Evolutionary conservation across 139 green algal species (phyloP), one percentile per base, ranked within the genome.

Genomic region (Medakamo hakoo): DNA sequence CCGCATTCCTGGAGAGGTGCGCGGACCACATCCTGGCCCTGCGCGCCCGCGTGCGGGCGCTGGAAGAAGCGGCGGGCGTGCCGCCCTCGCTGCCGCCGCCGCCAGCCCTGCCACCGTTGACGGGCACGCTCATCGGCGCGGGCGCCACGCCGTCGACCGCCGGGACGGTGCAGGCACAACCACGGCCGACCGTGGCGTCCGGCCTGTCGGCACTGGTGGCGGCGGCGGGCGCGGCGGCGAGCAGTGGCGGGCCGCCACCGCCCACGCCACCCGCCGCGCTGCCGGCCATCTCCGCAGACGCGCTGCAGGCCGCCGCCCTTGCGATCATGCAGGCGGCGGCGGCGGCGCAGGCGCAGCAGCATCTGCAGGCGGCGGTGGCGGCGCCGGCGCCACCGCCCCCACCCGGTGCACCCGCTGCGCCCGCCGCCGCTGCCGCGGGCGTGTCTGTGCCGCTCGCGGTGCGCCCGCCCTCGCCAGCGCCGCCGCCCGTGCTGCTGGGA

Each of bases 1-100:
- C 82, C 23, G 62, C 59, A 49, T 89, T 89, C 65, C 52, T 89
- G 5, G 82, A 89, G 63, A 78, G 86, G 68, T 74, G 81, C 4
- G 80, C 86, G 52, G 83, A 78, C 32, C 87, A 87, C 66, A 79
- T 91, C 22, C 55, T 78, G 28, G 14, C 16, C 0, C 69, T 91
- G 20, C 76, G 40, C 40, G 40, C 40, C 9, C 40, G 40, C 40
- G 40, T 52, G 40, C 40, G 9, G 40, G 40, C 40, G 40, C 16
- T 9, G 40, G 40, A 52, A 16, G 40, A 9, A 52, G 16, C 40
- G 40, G 16, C 9, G 16, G 40, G 9, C 40, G 40, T 21, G 9
- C 40, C 40, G 9, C 40, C 40, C 40, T 52, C 40, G 40, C 40
- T 52, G 40, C 9, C 40, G 40, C 40, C 16, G 40, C 40, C 40